Evolutionary conservation across 1,139 yeast genomes (phyloP), one percentile per base, ranked within the genome.

Genomic region (Magnusiomyces magnusii): DNA sequence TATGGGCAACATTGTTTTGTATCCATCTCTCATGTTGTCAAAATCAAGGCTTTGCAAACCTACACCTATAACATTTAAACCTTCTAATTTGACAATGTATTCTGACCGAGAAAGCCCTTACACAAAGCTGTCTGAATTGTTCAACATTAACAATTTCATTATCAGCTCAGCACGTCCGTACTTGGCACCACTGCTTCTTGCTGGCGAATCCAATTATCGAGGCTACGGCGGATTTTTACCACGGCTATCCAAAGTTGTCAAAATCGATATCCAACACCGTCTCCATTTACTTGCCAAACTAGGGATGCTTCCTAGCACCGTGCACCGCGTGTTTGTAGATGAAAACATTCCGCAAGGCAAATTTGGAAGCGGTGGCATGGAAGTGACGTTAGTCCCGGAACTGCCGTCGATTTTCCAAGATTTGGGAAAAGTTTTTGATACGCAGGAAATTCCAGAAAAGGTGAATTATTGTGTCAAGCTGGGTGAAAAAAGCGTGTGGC

Each of bases 401-500:
- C 73, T 90, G 59, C 77, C 87, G 58, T 85, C 87, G 54, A 73
- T 90, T 55, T 69, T 86, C 53, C 77, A 78, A 49, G 95, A 88
- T 68, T 82, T 85, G 65, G 84, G 88, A 41, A 76, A 87, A 62
- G 83, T 87, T 1, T 84, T 87, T 67, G 95, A 91, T 65, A 84
- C 89, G 9, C 88, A 89, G 63, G 77, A 82, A 61, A 75, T 82
- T 17, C 69, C 75, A 5, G 23, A 23, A 58, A 82, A 84, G 25
- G 24, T 50, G 1, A 36, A 36, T 1, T 13, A 52, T 25, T 24
- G 23, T 17, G 25, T 52, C 19, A 75, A 81, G 57, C 91, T 92
- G 41, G 99, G 99, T 2, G 98, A 92, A 71, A 78, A 87, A 64
- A 87, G 96, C 55, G 91, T 92, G 0, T 93, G 99, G 99, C 96